Evolutionary conservation across 2,329 filamentous ascomycete genomes (phyloP).

Genomic region (Botryosphaeria dothidea): DNA sequence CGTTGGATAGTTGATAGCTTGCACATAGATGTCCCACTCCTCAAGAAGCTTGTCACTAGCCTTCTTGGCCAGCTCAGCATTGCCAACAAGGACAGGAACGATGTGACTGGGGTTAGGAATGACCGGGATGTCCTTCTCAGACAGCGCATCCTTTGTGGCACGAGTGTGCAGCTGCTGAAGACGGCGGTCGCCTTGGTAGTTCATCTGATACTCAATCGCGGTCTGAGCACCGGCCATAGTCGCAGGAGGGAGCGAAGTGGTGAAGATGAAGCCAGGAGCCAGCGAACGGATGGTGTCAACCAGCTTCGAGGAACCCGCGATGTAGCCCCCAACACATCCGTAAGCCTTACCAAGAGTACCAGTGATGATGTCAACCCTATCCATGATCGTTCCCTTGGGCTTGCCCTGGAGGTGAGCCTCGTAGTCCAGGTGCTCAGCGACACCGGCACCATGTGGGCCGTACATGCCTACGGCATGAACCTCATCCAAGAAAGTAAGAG

Average conservation of each 20-base stretch:
- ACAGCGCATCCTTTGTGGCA: conserved; percentile 83
- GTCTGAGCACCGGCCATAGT: conserved; percentile 93
- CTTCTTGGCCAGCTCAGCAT: conserved; percentile 87
- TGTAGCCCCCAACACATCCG: conserved; percentile 96
- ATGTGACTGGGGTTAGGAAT: conserved; percentile 98
- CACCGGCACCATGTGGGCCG: conserved; percentile 89
- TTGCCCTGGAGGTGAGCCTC: conserved; percentile 77
- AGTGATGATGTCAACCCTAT: conserved; percentile 96
- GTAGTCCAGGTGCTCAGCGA: conserved; percentile 95
- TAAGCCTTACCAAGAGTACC: conserved; percentile 97
- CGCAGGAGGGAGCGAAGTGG: conserved; percentile 90
- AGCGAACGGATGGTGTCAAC: conserved; percentile 93
- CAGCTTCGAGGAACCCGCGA: conserved; percentile 82
- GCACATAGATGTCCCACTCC: conserved; percentile 93
- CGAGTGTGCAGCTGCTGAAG: conserved; percentile 96
- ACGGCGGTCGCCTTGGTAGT: conserved; percentile 79
- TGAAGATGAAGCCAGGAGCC: conserved; percentile 98
- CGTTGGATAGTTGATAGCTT: conserved; percentile 98
- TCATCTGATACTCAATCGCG: conserved; percentile 92
- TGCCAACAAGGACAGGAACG: conserved; percentile 88
- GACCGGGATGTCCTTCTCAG: conserved; percentile 82
- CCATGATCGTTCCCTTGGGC: conserved; percentile 83
- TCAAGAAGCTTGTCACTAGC: conserved; percentile 90
- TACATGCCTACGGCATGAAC: conserved; percentile 99
- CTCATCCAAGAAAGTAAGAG: conserved; percentile 96